Percentiles rank a stretch among this genome's conserved stretches.
Evolutionary conservation across 345 rosid genomes (phyloP).

Genomic region (Citrus hindsii): DNA sequence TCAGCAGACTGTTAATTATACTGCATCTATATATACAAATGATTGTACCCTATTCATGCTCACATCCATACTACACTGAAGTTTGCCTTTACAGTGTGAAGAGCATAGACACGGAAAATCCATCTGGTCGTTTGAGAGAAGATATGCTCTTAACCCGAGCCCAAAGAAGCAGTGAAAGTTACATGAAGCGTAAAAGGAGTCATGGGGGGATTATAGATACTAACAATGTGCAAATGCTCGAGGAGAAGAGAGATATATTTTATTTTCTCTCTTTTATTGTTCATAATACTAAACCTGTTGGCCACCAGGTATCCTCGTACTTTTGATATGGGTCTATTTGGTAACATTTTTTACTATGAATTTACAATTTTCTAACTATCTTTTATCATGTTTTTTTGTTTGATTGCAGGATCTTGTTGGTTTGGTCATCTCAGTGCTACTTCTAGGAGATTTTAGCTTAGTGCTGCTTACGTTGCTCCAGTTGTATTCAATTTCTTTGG

Average conservation of each 20-base stretch:
- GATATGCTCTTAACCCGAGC: conserved; percentile 40
- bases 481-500: conserved; percentile 88
- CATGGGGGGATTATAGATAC: conserved; percentile 61
- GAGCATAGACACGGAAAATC: conserved; percentile 29
- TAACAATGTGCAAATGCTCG: conserved; percentile 70
- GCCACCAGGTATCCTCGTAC: conserved; percentile 75
- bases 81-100: conserved; percentile 36
- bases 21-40: neutral
- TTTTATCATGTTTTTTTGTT: conserved; percentile 7
- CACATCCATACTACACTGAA: neutral
- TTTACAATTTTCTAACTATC: neutral
- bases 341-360: neutral
- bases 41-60: neutral
- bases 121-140: conserved; percentile 39
- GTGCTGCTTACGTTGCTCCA: conserved; percentile 96
- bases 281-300: conserved; percentile 96
- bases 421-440: conserved; percentile 91
- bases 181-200: conserved; percentile 46
- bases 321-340: neutral
- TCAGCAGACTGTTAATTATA: neutral
- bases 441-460: conserved; percentile 98
- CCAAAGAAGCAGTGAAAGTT: conserved; percentile 44
- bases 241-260: conserved; percentile 86
- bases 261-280: conserved; percentile 81
- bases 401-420: conserved; percentile 95